Evolutionary conservation across 768 basidiomycete species (phyloP).

Genomic region (Candolleomyces eurysporus): DNA sequence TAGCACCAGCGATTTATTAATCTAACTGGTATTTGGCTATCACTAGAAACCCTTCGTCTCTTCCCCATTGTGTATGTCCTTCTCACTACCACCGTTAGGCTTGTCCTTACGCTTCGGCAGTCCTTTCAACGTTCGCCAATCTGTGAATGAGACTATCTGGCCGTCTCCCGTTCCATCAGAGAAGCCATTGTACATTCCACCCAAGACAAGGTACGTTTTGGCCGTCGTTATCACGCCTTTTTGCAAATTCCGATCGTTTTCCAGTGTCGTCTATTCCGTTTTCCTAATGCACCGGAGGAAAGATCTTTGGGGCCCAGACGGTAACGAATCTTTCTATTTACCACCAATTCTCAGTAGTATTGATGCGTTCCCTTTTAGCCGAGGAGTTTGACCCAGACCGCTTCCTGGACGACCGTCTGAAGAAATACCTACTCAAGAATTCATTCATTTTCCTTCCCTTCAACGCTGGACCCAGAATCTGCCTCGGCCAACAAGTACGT

Average conservation of each 20-base stretch:
- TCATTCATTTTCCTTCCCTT: conserved; percentile 72
- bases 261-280: conserved; percentile 51
- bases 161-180: conserved; percentile 42
- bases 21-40: neutral
- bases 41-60: conserved; percentile 49
- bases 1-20: neutral
- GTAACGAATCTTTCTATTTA: conserved; percentile 27
- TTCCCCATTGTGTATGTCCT: conserved; percentile 51
- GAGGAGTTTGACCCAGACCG: conserved; percentile 70
- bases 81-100: conserved; percentile 42
- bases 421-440: conserved; percentile 60
- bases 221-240: neutral
- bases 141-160: conserved; percentile 46
- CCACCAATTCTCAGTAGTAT: neutral
- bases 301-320: conserved; percentile 73
- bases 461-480: conserved; percentile 59
- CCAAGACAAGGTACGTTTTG: conserved; percentile 40
- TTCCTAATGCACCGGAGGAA: conserved; percentile 64
- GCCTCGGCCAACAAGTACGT: conserved; percentile 56
- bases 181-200: conserved; percentile 54
- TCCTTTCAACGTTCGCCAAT: conserved; percentile 32
- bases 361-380: conserved; percentile 31
- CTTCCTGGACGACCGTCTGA: conserved; percentile 62
- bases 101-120: neutral
- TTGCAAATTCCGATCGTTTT: neutral